These are phyloP conservation scores for Syncephalastrum monosporum DNA, from an alignment of 371 early-diverging fungal species.

Conservation along the genomic window DNA sequence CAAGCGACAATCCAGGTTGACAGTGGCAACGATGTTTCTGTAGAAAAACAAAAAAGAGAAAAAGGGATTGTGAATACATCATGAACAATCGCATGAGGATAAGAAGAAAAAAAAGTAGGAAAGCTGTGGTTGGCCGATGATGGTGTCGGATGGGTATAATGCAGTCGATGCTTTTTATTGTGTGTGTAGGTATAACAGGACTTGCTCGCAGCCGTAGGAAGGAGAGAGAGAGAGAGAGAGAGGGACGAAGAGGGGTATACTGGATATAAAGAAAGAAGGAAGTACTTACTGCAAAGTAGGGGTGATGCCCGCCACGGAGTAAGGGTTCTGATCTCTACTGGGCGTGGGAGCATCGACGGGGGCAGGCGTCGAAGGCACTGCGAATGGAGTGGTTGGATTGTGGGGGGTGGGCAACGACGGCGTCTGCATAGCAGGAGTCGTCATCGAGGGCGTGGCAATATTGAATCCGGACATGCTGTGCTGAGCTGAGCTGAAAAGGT, in stretches of 20 bases:
- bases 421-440: slow-evolving; percentile 51
- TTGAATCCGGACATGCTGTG: slow-evolving; percentile 48
- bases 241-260: slow-evolving; percentile 3
- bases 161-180: slow-evolving; percentile 3
- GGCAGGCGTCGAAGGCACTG: slow-evolving; percentile 51
- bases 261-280: slow-evolving; percentile 5
- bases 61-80: slow-evolving; percentile 1
- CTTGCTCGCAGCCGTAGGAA: background rate
- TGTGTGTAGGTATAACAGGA: background rate
- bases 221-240: background rate
- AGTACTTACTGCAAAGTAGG: slow-evolving; percentile 83
- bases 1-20: slow-evolving; percentile 98
- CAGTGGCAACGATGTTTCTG: slow-evolving; percentile 99
- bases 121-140: background rate
- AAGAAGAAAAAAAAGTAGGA: slow-evolving; percentile 7
- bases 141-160: slow-evolving; percentile 1
- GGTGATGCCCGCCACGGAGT: slow-evolving; percentile 72
- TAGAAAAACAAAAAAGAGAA: slow-evolving; percentile 8
- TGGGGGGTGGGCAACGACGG: slow-evolving; percentile 50
- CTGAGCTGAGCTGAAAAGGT: background rate
- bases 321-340: slow-evolving; percentile 52
- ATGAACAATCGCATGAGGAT: slow-evolving; percentile 11
- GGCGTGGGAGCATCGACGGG: slow-evolving; percentile 54
- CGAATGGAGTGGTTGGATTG: slow-evolving; percentile 40
- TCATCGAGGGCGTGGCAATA: slow-evolving; percentile 49